phyloP scores from a whole-genome alignment of 1,284 basidiomycete genomes.

The Leccinum subspadiceum region DNA sequence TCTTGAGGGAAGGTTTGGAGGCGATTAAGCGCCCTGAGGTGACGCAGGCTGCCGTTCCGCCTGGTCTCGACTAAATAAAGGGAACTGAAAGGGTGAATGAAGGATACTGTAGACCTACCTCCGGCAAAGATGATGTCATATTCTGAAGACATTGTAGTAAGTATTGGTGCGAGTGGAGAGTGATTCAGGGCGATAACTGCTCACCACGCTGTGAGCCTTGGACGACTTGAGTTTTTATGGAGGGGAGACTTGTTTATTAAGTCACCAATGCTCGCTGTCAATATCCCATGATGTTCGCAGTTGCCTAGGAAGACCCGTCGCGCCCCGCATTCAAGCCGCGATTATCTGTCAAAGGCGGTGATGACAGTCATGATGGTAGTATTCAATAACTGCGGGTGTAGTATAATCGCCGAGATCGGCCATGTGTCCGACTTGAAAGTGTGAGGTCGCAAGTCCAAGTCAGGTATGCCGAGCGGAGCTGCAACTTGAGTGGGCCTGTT shows the following conservation, averaged over 20 bases:
- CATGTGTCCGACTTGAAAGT: not conserved
- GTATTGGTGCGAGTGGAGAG: not conserved
- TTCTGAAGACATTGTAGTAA: slow-evolving; percentile 5
- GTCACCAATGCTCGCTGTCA: not conserved
- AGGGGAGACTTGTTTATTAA: not conserved
- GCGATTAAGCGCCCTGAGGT: slow-evolving; percentile 18
- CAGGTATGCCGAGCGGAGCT: not conserved
- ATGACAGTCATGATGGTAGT: not conserved
- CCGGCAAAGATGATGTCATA: slow-evolving; percentile 52
- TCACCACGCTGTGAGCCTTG: not conserved
- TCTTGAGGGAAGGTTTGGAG: slow-evolving; percentile 19
- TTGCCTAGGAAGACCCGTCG: not conserved
- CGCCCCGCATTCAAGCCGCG: not conserved
- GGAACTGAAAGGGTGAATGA: too few relatives aligned
- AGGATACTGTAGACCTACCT: slow-evolving; percentile 30
- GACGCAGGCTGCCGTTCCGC: slow-evolving; percentile 23
- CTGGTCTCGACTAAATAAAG: slow-evolving; percentile 6
- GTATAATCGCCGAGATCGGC: not conserved
- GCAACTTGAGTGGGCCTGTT: not conserved
- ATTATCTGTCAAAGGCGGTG: not conserved
- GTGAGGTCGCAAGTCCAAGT: not conserved
- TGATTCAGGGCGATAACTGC: not conserved
- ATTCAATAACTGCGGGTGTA: not conserved
- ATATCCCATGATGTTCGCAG: not conserved
- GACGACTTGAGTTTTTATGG: not conserved